These are phyloP conservation scores for Stagonosporopsis chrysanthemi DNA, from an alignment of 2,329 filamentous ascomycete genomes.

Conservation along the genomic window DNA sequence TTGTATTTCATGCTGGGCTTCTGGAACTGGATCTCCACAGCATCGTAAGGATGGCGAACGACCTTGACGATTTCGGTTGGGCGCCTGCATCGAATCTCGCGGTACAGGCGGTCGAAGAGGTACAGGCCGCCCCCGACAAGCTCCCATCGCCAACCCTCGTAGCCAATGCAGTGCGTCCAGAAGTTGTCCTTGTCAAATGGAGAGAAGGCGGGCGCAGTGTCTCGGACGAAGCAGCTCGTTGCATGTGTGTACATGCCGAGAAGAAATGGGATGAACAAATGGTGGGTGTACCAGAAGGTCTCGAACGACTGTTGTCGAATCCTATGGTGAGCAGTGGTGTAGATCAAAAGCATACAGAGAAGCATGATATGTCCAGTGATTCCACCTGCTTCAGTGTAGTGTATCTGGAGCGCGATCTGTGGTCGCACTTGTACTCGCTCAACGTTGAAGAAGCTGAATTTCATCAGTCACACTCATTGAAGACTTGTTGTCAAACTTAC, in stretches of 20 bases:
- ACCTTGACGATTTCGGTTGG: conserved; percentile 91
- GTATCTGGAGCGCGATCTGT: conserved; percentile 83
- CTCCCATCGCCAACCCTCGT: conserved; percentile 98
- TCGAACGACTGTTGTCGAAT: conserved; percentile 98
- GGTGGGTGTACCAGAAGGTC: conserved; percentile 99
- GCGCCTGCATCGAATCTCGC: conserved; percentile 84
- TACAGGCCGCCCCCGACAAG: conserved; percentile 86
- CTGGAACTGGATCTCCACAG: conserved; percentile 94
- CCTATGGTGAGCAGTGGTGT: conserved; percentile 90
- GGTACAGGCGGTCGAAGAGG: conserved; percentile 85
- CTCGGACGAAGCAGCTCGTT: conserved; percentile 93
- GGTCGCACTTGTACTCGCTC: conserved; percentile 84
- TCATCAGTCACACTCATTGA: neutral
- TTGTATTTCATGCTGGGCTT: conserved; percentile 99
- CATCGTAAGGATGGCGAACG: conserved; percentile 94
- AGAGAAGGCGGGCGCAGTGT: conserved; percentile 73
- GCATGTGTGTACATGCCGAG: conserved; percentile 95
- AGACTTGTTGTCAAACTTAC: conserved; percentile 55
- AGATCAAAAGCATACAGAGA: conserved; percentile 98
- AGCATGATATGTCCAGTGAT: conserved; percentile 98
- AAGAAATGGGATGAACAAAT: conserved; percentile 96
- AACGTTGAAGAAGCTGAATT: conserved; percentile 85
- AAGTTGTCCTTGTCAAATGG: conserved; percentile 84
- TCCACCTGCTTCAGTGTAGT: conserved; percentile 87
- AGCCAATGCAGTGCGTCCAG: conserved; percentile 94